Evolutionary conservation across 2,329 filamentous ascomycete genomes (phyloP).

Genomic region (Elsinoe necatrix): DNA sequence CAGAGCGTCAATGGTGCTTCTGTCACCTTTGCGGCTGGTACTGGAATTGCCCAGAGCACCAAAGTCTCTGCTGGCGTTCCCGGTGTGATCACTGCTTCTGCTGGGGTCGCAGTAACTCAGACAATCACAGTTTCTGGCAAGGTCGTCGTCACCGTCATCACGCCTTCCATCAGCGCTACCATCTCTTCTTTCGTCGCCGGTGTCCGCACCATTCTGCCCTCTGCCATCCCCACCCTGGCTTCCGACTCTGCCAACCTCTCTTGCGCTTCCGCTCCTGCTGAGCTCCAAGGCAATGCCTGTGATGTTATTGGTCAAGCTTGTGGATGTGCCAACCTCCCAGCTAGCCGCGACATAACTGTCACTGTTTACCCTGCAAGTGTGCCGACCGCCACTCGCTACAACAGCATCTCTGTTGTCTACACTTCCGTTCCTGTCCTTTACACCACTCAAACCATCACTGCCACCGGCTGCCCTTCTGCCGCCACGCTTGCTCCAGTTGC

Average conservation of each 20-base stretch:
- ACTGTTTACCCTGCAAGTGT: not conserved
- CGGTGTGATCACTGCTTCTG: constrained; percentile 8
- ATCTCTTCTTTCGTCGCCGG: not conserved
- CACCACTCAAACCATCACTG: constrained; percentile 4
- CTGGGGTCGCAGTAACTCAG: not conserved
- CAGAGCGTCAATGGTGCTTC: constrained; percentile 3
- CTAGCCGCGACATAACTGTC: not conserved
- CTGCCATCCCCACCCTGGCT: not conserved
- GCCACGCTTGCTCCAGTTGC: not conserved
- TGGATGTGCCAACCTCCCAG: not conserved
- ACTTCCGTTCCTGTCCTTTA: not conserved
- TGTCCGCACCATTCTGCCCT: constrained; percentile 6
- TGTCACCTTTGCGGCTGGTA: constrained; percentile 1
- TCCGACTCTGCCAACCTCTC: constrained; percentile 2
- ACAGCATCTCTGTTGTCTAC: constrained; percentile 6
- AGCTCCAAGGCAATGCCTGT: constrained; percentile 3
- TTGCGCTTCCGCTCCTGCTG: not conserved
- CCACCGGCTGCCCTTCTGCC: not conserved
- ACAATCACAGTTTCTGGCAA: constrained; percentile 5
- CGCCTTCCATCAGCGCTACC: not conserved
- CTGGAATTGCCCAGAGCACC: not conserved
- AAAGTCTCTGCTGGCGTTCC: constrained; percentile 6
- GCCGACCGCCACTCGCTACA: not conserved
- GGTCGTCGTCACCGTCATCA: not conserved
- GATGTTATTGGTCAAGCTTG: not conserved